Evolutionary conservation across 2,329 filamentous ascomycete species (phyloP), one percentile per base, ranked within the genome.

Genomic region (Bipolaris cookei): DNA sequence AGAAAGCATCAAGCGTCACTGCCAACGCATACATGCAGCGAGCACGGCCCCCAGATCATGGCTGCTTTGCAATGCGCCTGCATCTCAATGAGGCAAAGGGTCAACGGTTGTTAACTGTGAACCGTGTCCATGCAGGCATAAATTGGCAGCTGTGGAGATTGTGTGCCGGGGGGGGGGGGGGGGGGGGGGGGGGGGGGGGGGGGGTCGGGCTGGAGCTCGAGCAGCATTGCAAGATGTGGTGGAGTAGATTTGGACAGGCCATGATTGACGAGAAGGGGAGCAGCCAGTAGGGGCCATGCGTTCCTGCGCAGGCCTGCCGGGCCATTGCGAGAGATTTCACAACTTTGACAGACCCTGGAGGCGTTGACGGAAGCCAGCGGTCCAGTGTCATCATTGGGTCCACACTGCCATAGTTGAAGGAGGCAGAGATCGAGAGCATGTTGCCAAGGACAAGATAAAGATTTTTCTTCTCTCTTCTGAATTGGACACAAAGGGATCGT

Each of bases 11-110:
- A 60, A 60, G 56, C 59, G 59, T 57, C 54, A 46, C 44, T 62
- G 59, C 59, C 59, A 62, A 57, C 57, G 50, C 59, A 62, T 71
- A 67, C 58, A 66, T 75, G 71, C 70, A 75, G 70, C 71, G 66
- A 66, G 75, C 74, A 73, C 74, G 72, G 67, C 69, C 71, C 71
- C 70, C 49, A 72, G 70, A 64, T 71, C 66, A 75, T 68, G 69
- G 48, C 46, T 49, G 38, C 47, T 53, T 44, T 18, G 20, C 30
- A 44, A 56, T 74, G 74, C 72, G 70, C 69, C 70, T 61, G 59
- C 61, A 37, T 45, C 73, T 72, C 55, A 63, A 75, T 67, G 43
- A 41, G 70, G 70, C 53, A 67, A 73, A 59, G 64, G 63, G 71
- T 67, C 71, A 76, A 76, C 74, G 73, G 74, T 69, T 72, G 68